Percentiles rank a stretch among this genome's conserved stretches.
phyloP scores from a whole-genome alignment of 768 basidiomycete species.

The Leccinum olivaceopallidum region DNA sequence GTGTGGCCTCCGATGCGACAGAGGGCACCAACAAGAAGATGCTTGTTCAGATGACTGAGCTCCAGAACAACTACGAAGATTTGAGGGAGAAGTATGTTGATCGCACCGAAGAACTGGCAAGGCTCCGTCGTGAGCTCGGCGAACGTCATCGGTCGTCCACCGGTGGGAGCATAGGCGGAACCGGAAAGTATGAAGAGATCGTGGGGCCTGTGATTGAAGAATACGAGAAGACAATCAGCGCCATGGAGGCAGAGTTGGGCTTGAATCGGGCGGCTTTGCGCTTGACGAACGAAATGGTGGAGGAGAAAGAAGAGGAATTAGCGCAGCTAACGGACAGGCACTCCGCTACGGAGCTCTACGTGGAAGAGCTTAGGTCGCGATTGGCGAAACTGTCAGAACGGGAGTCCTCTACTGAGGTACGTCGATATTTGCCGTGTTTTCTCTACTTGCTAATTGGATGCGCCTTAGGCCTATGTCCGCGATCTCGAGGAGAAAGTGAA shows the following conservation, averaged over 20 bases:
- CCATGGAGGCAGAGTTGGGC: conserved; percentile 91
- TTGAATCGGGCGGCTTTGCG: conserved; percentile 84
- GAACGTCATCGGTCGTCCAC: conserved; percentile 62
- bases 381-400: conserved; percentile 83
- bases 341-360: conserved; percentile 78
- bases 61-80: conserved; percentile 85
- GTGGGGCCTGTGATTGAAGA: conserved; percentile 98
- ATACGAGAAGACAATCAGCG: conserved; percentile 95
- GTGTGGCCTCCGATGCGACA: conserved; percentile 33
- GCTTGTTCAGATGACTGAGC: conserved; percentile 75
- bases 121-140: conserved; percentile 75
- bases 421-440: conserved; percentile 18
- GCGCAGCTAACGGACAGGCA: conserved; percentile 65
- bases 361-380: conserved; percentile 80
- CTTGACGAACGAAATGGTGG: conserved; percentile 89
- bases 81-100: conserved; percentile 83
- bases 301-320: conserved; percentile 87
- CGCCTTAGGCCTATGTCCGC: conserved; percentile 78
- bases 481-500: conserved; percentile 94
- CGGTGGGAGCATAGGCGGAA: conserved; percentile 65
- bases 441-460: conserved; percentile 3
- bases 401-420: conserved; percentile 89
- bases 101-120: conserved; percentile 84
- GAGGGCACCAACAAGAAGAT: conserved; percentile 77
- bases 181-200: conserved; percentile 84